Evolutionary conservation across 1,284 basidiomycete species (phyloP).

Genomic region (Rhodotorula glutinis): DNA sequence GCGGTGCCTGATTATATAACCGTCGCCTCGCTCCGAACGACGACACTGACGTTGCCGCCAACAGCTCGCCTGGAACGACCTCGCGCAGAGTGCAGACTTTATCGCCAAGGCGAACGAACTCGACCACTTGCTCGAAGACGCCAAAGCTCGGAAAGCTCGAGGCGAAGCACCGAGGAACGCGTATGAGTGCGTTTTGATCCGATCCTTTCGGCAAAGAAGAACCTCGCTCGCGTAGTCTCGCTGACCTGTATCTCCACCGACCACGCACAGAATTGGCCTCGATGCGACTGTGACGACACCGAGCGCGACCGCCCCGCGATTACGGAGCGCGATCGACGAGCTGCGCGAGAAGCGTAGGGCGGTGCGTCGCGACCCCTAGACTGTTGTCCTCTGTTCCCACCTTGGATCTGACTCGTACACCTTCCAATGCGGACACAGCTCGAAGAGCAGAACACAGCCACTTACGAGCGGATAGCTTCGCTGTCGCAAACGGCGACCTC

Average conservation of each 20-base stretch:
- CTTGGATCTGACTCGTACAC: neutral
- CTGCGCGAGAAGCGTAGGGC: slow-evolving; percentile 18
- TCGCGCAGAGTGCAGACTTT: slow-evolving; percentile 9
- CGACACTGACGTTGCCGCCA: neutral
- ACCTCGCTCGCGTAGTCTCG: neutral
- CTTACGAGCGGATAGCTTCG: slow-evolving; percentile 3
- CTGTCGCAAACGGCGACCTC: neutral
- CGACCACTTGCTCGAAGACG: slow-evolving; percentile 15
- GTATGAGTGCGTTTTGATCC: slow-evolving; percentile 11
- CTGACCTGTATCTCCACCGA: neutral
- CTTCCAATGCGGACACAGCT: slow-evolving; percentile 1
- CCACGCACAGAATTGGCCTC: slow-evolving; percentile 11
- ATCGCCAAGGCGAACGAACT: slow-evolving; percentile 23
- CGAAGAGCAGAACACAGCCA: slow-evolving; percentile 4
- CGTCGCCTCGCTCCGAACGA: too few relatives aligned
- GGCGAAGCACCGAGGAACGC: slow-evolving; percentile 11
- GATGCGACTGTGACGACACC: slow-evolving; percentile 26
- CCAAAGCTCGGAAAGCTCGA: slow-evolving; percentile 6
- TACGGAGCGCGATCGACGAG: slow-evolving; percentile 2
- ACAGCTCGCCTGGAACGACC: slow-evolving; percentile 29
- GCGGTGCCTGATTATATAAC: neutral
- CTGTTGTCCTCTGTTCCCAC: neutral
- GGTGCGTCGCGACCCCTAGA: slow-evolving; percentile 1
- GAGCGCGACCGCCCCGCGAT: slow-evolving; percentile 17
- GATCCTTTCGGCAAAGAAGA: neutral